Conservation (phyloP, 257 asterid species). For the Gentiana straminea region DNA sequence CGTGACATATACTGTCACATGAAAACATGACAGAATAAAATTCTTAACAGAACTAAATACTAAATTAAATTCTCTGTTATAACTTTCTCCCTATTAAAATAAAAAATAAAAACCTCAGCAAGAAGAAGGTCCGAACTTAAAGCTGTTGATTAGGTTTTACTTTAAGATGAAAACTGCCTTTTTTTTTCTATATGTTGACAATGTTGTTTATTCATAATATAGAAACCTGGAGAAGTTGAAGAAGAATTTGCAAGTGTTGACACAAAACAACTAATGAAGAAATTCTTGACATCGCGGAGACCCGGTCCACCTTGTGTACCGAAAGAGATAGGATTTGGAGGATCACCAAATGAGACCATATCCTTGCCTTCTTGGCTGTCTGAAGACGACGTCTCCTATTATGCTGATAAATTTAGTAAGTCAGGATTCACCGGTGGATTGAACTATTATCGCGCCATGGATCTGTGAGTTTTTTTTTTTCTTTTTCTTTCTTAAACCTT, state of each 20-base stretch:
- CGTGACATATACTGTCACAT: no score
- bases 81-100: no score
- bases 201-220: neutral
- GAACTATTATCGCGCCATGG: conserved; percentile 83
- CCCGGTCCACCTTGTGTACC: conserved; percentile 47
- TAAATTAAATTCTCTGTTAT: no score
- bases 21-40: no score
- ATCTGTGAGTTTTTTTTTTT: conserved; percentile 44
- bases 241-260: conserved; percentile 58
- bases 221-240: conserved; percentile 86
- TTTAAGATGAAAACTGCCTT: no score
- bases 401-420: conserved; percentile 48
- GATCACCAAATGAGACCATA: conserved; percentile 43
- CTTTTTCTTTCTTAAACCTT: no score
- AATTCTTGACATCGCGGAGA: conserved; percentile 36
- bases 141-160: no score
- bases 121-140: no score
- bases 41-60: no score
- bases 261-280: conserved; percentile 44
- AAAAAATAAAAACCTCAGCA: no score
- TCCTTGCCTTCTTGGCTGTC: conserved; percentile 77
- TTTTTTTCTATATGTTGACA: neutral
- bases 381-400: conserved; percentile 63
- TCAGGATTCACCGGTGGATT: conserved; percentile 87
- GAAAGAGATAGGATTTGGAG: conserved; percentile 58